phyloP scores from a whole-genome alignment of 345 rosid species.

The Adansonia digitata region DNA sequence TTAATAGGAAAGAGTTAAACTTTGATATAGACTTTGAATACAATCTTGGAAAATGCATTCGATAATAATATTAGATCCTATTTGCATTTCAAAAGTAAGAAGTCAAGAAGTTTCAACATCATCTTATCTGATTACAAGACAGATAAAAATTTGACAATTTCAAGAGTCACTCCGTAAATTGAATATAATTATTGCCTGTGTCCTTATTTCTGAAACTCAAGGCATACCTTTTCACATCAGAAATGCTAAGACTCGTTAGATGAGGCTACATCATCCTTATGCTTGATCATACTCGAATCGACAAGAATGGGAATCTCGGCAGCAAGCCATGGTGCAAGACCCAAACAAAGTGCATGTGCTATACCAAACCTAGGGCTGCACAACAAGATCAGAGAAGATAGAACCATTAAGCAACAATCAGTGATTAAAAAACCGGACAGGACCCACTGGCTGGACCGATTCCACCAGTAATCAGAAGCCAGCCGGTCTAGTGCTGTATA shows the following conservation, averaged over 20 bases:
- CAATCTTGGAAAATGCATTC: neutral
- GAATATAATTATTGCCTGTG: neutral
- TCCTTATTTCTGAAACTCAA: neutral
- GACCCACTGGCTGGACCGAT: no score
- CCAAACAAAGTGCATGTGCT: slow-evolving; percentile 97
- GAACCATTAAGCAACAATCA: neutral
- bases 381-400: slow-evolving; percentile 7
- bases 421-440: no score
- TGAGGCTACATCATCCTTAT: slow-evolving; percentile 78
- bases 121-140: neutral
- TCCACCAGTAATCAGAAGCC: no score
- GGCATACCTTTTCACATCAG: neutral
- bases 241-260: slow-evolving; percentile 45
- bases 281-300: slow-evolving; percentile 95
- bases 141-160: neutral
- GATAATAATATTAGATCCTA: neutral
- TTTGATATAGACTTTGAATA: neutral
- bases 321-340: slow-evolving; percentile 99
- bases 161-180: neutral
- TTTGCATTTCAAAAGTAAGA: neutral
- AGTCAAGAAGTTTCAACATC: neutral
- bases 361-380: slow-evolving; percentile 92
- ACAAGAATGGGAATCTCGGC: slow-evolving; percentile 98
- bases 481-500: no score
- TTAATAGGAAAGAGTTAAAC: neutral